Conservation (phyloP, 176 grass and related monocot species). For the Bromus sterilis region DNA sequence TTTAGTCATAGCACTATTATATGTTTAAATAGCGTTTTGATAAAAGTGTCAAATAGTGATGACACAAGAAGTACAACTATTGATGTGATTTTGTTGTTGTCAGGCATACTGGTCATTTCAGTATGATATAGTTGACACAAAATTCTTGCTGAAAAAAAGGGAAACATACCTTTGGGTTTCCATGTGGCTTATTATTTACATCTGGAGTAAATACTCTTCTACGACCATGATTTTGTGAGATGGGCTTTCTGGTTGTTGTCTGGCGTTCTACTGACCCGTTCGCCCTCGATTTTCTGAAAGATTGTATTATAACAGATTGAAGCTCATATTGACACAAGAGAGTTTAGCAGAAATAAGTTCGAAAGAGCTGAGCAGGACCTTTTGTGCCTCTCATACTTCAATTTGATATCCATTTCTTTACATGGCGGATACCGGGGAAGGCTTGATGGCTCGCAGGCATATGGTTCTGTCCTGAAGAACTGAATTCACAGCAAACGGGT, state of each 20-base stretch:
- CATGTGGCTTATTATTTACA: constrained; percentile 28
- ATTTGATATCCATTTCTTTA: constrained; percentile 87
- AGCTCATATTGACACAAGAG: neutral
- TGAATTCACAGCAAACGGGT: constrained; percentile 30
- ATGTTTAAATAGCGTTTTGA: neutral
- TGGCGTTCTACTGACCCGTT: constrained; percentile 46
- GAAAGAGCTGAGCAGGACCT: constrained; percentile 34
- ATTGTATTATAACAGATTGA: neutral
- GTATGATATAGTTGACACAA: neutral
- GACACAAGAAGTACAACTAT: neutral
- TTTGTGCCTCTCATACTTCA: constrained; percentile 59
- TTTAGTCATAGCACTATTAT: neutral
- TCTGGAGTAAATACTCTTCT: constrained; percentile 65
- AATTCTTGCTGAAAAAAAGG: neutral
- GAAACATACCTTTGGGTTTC: constrained; percentile 39
- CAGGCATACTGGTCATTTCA: neutral
- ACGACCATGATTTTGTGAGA: constrained; percentile 40
- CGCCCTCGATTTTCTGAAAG: constrained; percentile 55
- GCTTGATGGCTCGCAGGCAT: constrained; percentile 82
- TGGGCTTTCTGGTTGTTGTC: constrained; percentile 28
- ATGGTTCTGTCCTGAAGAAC: constrained; percentile 96
- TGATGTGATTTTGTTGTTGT: neutral
- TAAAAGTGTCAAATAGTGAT: neutral
- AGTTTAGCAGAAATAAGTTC: constrained; percentile 2
- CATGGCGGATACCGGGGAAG: constrained; percentile 74